phyloP scores from a whole-genome alignment of 208 protist species.

The Wallacemonas collosoma region DNA sequence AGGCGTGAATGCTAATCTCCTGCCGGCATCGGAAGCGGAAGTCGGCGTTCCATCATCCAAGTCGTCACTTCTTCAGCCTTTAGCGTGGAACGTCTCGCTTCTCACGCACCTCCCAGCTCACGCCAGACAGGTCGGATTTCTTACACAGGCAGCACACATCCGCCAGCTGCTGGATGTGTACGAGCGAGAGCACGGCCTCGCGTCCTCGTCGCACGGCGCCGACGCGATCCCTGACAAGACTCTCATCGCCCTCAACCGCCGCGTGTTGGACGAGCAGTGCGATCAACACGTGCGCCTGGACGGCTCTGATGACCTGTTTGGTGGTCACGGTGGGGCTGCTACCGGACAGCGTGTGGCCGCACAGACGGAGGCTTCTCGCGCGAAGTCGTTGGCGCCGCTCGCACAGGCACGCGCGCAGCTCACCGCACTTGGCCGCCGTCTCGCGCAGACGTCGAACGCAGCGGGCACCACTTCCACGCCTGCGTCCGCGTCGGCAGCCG shows the following conservation, averaged over 20 bases:
- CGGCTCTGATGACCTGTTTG: not conserved
- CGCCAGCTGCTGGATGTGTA: constrained; percentile 37
- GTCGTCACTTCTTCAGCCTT: not conserved
- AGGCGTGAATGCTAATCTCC: too few relatives aligned
- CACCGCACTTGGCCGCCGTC: not conserved
- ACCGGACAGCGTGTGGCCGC: too few relatives aligned
- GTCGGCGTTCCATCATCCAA: too few relatives aligned
- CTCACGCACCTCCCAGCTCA: not conserved
- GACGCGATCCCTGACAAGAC: not conserved
- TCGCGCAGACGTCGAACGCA: too few relatives aligned
- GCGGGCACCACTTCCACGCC: too few relatives aligned
- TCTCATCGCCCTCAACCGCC: not conserved
- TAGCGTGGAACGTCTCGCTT: not conserved
- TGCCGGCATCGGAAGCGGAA: too few relatives aligned
- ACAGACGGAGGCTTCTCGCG: not conserved
- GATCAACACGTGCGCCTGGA: not conserved
- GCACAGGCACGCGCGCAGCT: not conserved
- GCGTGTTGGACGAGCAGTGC: not conserved
- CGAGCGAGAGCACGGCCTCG: constrained; percentile 19
- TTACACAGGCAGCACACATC: constrained; percentile 11
- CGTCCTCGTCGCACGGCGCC: not conserved
- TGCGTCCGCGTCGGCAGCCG: not conserved
- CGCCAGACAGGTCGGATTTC: not conserved
- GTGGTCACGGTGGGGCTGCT: not conserved
- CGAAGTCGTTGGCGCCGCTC: not conserved